Percentiles rank a stretch among this genome's conserved stretches.
phyloP scores from a whole-genome alignment of 1,139 yeast species.

The Suhomyces maxii region DNA sequence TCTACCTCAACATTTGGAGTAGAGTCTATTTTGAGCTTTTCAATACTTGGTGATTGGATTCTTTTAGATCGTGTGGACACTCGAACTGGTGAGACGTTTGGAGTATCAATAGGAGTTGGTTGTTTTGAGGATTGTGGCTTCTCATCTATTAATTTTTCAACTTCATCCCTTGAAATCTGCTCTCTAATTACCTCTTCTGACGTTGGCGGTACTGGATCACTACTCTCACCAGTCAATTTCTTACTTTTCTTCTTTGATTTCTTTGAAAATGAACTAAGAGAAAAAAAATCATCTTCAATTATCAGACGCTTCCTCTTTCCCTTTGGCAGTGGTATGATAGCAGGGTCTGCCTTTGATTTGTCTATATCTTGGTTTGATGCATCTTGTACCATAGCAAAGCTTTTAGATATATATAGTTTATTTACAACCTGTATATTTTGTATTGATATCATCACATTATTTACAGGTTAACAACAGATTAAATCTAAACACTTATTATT shows the following conservation, averaged over 20 bases:
- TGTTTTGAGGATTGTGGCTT: background rate
- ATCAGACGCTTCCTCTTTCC: conserved; percentile 12
- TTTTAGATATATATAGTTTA: background rate
- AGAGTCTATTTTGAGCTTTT: background rate
- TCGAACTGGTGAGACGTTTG: background rate
- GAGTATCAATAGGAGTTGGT: background rate
- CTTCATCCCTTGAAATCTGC: background rate
- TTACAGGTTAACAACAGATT: background rate
- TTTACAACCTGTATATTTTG: background rate
- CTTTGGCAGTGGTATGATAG: background rate
- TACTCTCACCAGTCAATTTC: conserved; percentile 11
- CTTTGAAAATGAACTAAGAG: conserved; percentile 12
- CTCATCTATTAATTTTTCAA: background rate
- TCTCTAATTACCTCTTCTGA: background rate
- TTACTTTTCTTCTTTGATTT: conserved; percentile 20
- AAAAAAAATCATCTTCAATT: conserved; percentile 20
- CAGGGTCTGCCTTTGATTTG: background rate
- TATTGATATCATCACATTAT: background rate
- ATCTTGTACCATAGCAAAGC: background rate
- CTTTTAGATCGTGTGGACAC: background rate
- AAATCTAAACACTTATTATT: background rate
- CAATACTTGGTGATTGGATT: background rate
- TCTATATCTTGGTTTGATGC: background rate
- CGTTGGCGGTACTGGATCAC: background rate
- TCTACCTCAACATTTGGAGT: conserved; percentile 1